Conservation (phyloP, 2,329 filamentous ascomycete species). For the Gremmenia infestans region DNA sequence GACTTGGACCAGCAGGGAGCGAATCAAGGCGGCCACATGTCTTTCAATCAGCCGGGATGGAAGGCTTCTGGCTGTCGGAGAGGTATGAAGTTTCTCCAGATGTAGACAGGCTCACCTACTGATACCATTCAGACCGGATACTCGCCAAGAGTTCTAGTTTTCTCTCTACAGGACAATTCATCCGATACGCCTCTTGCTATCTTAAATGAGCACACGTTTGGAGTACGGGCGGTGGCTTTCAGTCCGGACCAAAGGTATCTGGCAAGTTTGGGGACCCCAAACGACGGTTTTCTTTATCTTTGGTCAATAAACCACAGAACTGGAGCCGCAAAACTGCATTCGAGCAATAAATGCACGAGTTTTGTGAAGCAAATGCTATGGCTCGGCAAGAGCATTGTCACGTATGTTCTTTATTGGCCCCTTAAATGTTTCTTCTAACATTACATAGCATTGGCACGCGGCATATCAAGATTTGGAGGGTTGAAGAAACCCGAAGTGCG, state of each 20-base stretch:
- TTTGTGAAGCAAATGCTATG: slow-evolving; percentile 82
- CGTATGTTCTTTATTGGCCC: slow-evolving; percentile 39
- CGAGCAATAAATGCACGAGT: slow-evolving; percentile 89
- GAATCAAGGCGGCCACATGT: slow-evolving; percentile 91
- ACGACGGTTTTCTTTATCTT: slow-evolving; percentile 90
- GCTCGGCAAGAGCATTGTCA: slow-evolving; percentile 80
- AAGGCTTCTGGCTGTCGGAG: slow-evolving; percentile 83
- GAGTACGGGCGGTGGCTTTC: slow-evolving; percentile 84
- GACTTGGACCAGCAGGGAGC: slow-evolving; percentile 83
- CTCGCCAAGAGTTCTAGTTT: slow-evolving; percentile 84
- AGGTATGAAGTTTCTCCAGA: slow-evolving; percentile 42
- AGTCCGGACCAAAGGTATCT: slow-evolving; percentile 81
- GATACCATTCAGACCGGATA: slow-evolving; percentile 66
- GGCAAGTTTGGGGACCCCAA: slow-evolving; percentile 80
- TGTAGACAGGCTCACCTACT: slow-evolving; percentile 29
- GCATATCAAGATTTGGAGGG: slow-evolving; percentile 89
- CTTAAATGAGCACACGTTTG: slow-evolving; percentile 84
- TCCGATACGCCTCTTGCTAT: slow-evolving; percentile 79
- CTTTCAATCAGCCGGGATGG: slow-evolving; percentile 84
- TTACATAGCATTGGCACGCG: slow-evolving; percentile 63
- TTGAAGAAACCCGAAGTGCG: slow-evolving; percentile 58
- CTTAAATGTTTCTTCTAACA: slow-evolving; percentile 12
- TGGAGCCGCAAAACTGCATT: slow-evolving; percentile 73
- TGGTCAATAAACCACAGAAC: slow-evolving; percentile 83
- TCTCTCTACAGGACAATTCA: slow-evolving; percentile 74